phyloP scores from a whole-genome alignment of 805 yeast species.

The Limtongia smithiae region DNA sequence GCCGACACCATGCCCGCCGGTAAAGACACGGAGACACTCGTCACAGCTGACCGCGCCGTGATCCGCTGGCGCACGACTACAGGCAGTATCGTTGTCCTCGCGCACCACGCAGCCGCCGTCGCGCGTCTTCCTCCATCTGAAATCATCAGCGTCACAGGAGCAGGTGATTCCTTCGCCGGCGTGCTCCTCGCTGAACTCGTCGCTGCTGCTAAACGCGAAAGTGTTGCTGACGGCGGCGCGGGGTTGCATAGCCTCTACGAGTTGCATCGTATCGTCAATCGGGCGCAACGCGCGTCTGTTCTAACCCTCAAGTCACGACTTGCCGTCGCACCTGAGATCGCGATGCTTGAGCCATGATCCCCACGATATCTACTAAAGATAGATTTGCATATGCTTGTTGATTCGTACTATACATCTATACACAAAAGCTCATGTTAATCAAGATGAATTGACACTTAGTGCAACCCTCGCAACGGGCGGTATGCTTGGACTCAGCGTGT shows the following conservation, averaged over 20 bases:
- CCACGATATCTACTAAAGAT: too few relatives aligned
- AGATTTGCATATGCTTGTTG: too few relatives aligned
- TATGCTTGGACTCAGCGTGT: too few relatives aligned
- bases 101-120: not conserved
- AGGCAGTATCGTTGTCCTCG: not conserved
- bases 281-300: slow-evolving; percentile 25
- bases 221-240: slow-evolving; percentile 30
- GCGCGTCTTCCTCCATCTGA: slow-evolving; percentile 12
- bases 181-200: slow-evolving; percentile 47
- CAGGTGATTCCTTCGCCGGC: slow-evolving; percentile 81
- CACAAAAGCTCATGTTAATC: too few relatives aligned
- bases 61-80: slow-evolving; percentile 29
- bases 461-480: too few relatives aligned
- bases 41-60: not conserved
- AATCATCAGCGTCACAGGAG: slow-evolving; percentile 74
- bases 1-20: slow-evolving; percentile 6
- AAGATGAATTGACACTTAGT: too few relatives aligned
- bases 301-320: slow-evolving; percentile 19
- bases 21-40: not conserved
- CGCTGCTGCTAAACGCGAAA: not conserved
- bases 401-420: too few relatives aligned
- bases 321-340: slow-evolving; percentile 23
- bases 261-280: slow-evolving; percentile 7
- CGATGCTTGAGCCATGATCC: not conserved
- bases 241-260: slow-evolving; percentile 9